Conservation (phyloP, 768 basidiomycete genomes). For the Leccinum disarticulatum region DNA sequence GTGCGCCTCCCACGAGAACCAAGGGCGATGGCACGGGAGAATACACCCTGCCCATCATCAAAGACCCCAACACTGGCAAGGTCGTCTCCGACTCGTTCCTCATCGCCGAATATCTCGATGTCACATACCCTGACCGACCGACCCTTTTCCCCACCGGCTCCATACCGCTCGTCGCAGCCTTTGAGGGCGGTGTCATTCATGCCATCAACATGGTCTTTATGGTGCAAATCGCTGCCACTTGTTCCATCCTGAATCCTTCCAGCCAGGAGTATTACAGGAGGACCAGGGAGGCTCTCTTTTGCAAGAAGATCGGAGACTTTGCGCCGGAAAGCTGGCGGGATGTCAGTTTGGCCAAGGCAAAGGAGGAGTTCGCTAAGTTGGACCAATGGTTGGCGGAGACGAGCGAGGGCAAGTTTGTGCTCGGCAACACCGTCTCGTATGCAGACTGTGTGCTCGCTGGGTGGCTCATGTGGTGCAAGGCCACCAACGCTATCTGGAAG, state of each 20-base stretch:
- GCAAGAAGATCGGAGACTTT: conserved; percentile 38
- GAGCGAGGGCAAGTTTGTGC: conserved; percentile 32
- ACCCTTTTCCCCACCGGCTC: too few species aligned
- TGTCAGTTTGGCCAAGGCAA: conserved; percentile 28
- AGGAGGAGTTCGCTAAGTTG: conserved; percentile 27
- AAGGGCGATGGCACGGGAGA: conserved; percentile 31
- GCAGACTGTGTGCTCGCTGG: conserved; percentile 37
- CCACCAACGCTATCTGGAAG: conserved; percentile 33
- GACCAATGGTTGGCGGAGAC: conserved; percentile 29
- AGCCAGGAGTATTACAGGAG: conserved; percentile 35
- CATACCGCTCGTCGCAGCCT: too few species aligned
- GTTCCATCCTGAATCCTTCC: conserved; percentile 21
- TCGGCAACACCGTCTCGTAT: conserved; percentile 36
- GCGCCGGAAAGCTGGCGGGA: conserved; percentile 30
- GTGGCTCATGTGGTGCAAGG: conserved; percentile 37
- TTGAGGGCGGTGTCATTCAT: neutral
- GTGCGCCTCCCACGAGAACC: conserved; percentile 31
- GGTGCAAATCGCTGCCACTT: conserved; percentile 15
- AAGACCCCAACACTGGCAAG: conserved; percentile 37
- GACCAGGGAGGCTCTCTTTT: conserved; percentile 34
- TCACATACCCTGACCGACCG: conserved; percentile 24
- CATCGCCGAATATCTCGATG: conserved; percentile 49
- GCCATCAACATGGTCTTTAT: conserved; percentile 11
- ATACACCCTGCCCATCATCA: conserved; percentile 44
- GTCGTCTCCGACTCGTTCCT: conserved; percentile 20